These are phyloP conservation scores for Wickerhamomyces chaumierensis DNA, from an alignment of 805 yeast species.

Conservation along the genomic window DNA sequence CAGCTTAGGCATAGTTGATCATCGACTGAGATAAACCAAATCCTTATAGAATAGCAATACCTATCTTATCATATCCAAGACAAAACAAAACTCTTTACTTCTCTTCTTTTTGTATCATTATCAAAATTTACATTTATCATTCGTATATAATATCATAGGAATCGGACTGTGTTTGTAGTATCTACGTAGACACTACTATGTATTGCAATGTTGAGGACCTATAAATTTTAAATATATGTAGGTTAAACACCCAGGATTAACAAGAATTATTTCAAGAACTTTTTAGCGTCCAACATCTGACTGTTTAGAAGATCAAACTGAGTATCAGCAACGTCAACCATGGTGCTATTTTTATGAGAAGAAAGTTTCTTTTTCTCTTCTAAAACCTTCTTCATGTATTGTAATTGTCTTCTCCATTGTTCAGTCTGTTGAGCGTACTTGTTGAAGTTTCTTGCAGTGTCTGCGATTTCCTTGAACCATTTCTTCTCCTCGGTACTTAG, in stretches of 20 bases:
- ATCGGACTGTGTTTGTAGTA: too few species aligned
- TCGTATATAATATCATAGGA: too few species aligned
- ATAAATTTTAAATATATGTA: too few species aligned
- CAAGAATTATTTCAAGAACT: neutral
- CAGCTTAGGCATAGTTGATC: slow-evolving; percentile 28
- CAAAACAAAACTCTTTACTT: neutral
- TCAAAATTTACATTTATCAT: too few species aligned
- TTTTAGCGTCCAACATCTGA: neutral
- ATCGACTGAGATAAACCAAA: neutral
- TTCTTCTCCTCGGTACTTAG: slow-evolving; percentile 29
- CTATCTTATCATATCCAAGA: too few species aligned
- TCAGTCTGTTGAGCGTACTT: slow-evolving; percentile 18
- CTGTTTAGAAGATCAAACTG: slow-evolving; percentile 1
- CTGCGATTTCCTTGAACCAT: slow-evolving; percentile 35
- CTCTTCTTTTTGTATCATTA: neutral
- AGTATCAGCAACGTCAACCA: neutral
- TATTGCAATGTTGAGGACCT: too few species aligned
- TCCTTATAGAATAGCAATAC: too few species aligned
- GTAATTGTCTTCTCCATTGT: slow-evolving; percentile 18
- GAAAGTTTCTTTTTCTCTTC: neutral
- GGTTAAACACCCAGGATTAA: neutral
- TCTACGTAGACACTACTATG: too few species aligned
- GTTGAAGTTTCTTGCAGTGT: slow-evolving; percentile 22
- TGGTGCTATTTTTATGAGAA: neutral
- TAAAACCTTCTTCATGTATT: slow-evolving; percentile 16